Base-by-base conservation (phyloP, 1,284 basidiomycete species). In the Malassezia yamatoensis region DNA sequence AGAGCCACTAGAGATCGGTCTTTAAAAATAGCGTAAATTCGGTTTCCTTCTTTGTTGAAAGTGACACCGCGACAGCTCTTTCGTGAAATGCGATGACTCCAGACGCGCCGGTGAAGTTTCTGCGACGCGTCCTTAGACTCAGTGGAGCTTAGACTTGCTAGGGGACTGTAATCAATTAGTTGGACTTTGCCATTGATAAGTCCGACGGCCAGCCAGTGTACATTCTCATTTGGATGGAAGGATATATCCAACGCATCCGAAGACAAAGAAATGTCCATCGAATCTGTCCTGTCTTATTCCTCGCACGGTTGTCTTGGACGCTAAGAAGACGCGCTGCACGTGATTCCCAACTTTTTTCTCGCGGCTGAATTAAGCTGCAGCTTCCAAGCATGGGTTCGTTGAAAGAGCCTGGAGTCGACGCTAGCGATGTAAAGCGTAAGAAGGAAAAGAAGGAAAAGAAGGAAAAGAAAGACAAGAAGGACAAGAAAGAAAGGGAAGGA, bases 181-280 rank as follows among this genome's bases (percentile, higher is more conserved):
- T 86, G 87, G 64, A 94, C 79, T 52, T 87, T 81, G 36, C 90
- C 90, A 0, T 85, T 85, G 32, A 96, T 79, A 2, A 93, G 81
- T 0, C 83, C 87, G 5, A 85, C 80, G 72, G 86, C 90, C 9
- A 91, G 81, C 16, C 83, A 41, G 42, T 64, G 60, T 8, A 47
- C 79, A 0, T 83, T 76, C 37, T 81, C 73, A 1, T 77, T 78
- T 0, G 90, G 90, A 67, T 91, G 88, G 71, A 94, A 94, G 1
- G 80, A 81, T 43, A 94, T 79, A 77, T 94, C 90, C 74, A 94
- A 91, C 36, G 90, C 83, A 75, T 94, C 86, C 20, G 83, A 81
- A 48, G 82, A 62, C 10, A 75, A 66, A 11, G 67, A 62, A 33
- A 75, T 69, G 59, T 74, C 66, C 69, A 74, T 72, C 34, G 59